Conservation (phyloP, 2,329 filamentous ascomycete species). For the Fusarium stilboides region DNA sequence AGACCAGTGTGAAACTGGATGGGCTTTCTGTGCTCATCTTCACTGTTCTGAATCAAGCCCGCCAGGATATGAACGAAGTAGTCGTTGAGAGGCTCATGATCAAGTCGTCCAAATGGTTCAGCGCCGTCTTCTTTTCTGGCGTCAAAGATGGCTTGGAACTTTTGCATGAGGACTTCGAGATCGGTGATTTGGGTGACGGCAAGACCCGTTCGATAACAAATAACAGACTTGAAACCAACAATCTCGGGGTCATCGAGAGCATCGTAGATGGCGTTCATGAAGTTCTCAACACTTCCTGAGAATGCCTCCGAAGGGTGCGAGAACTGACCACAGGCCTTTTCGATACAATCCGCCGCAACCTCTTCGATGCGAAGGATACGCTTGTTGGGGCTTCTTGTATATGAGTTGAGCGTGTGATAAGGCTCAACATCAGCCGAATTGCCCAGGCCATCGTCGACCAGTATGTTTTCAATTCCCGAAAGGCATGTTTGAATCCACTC, state of each 20-base stretch:
- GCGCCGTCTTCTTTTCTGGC: slow-evolving; percentile 23
- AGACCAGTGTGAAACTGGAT: slow-evolving; percentile 89
- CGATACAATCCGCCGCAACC: slow-evolving; percentile 75
- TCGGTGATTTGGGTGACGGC: slow-evolving; percentile 66
- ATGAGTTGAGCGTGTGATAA: slow-evolving; percentile 76
- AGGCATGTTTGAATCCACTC: slow-evolving; percentile 76
- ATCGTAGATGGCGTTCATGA: slow-evolving; percentile 64
- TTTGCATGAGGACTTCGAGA: slow-evolving; percentile 58
- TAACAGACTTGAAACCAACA: slow-evolving; percentile 85
- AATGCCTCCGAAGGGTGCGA: slow-evolving; percentile 48
- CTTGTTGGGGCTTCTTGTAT: slow-evolving; percentile 75
- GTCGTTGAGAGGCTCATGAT: slow-evolving; percentile 77
- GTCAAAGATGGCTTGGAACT: slow-evolving; percentile 57
- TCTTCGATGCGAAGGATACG: slow-evolving; percentile 85
- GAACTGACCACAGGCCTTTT: slow-evolving; percentile 59
- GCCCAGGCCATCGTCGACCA: slow-evolving; percentile 84
- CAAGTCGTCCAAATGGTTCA: slow-evolving; percentile 66
- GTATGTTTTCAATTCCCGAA: slow-evolving; percentile 78
- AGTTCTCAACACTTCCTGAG: slow-evolving; percentile 54
- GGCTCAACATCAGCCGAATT: slow-evolving; percentile 68
- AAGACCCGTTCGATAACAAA: slow-evolving; percentile 85
- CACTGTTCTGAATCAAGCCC: slow-evolving; percentile 66
- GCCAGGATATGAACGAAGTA: slow-evolving; percentile 77
- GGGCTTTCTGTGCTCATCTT: slow-evolving; percentile 72
- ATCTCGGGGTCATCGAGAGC: slow-evolving; percentile 77